Conservation (phyloP, 2,329 filamentous ascomycete genomes). For the Colletotrichum truncatum region DNA sequence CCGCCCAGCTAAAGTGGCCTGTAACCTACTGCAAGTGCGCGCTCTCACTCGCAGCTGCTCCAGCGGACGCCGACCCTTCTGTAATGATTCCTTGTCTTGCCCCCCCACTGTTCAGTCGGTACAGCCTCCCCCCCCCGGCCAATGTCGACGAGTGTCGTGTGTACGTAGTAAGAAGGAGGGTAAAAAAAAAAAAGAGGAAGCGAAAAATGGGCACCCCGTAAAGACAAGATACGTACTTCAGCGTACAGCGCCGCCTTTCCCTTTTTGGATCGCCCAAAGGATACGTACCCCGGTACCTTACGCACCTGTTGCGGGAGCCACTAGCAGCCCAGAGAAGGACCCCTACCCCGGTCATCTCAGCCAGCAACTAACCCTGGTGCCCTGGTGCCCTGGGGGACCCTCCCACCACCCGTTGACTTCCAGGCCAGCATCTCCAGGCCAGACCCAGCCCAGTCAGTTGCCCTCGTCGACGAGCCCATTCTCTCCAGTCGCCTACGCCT, state of each 20-base stretch:
- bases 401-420: slow-evolving; percentile 22
- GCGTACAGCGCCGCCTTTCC: background rate
- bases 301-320: slow-evolving; percentile 10
- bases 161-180: too few relatives aligned
- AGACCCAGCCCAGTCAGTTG: slow-evolving; percentile 15
- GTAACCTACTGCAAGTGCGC: background rate
- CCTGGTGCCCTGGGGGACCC: background rate
- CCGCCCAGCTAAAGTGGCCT: background rate
- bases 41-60: background rate
- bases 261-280: background rate
- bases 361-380: slow-evolving; percentile 22
- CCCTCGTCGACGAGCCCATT: slow-evolving; percentile 19
- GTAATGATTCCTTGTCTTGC: background rate
- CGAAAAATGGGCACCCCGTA: background rate
- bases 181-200: background rate
- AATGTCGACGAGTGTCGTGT: background rate
- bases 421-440: slow-evolving; percentile 26
- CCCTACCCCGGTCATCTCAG: slow-evolving; percentile 26
- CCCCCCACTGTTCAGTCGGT: background rate
- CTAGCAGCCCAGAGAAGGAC: slow-evolving; percentile 19
- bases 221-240: background rate
- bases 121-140: background rate
- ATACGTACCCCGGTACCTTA: background rate
- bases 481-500: slow-evolving; percentile 14
- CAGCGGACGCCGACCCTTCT: background rate